Base-by-base conservation (phyloP, 2,329 filamentous ascomycete species). In the Aspergillus intermedius region DNA sequence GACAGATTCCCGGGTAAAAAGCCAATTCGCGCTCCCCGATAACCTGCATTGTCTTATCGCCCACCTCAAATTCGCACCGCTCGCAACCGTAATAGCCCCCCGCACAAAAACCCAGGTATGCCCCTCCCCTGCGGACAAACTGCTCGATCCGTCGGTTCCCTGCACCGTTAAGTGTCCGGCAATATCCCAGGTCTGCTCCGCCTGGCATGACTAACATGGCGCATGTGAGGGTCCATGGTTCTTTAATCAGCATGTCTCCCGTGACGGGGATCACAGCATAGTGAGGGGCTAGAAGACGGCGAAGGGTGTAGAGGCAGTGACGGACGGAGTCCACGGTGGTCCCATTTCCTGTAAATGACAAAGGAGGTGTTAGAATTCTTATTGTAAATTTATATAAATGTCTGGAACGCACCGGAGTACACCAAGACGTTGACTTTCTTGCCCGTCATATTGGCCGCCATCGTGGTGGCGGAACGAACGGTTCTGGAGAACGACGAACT, bases 151-250 rank as follows among this genome's bases (percentile, higher is more conserved):
- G 80, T 32, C 86, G 79, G 67, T 97, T 98, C 1, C 91, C 93
- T 46, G 83, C 77, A 32, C 93, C 93, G 66, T 97, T 93, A 54
- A 98, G 78, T 2, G 82, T 83, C 23, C 87, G 83, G 68, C 91
- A 95, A 69, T 96, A 98, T 44, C 87, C 88, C 45, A 94, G 77
- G 64, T 98, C 93, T n/a, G 88, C 91, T 28, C 93, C 93, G 19
- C 93, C 93, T 1, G 93, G 93, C 46, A 98, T 82, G 2, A 97
- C 91, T 5, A 98, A 79, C 8, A 97, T 78, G 0, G 90, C 89
- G 66, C 91, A 97, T 2, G 88, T 86, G 3, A 86, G 74, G 1
- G 83, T 79, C 93, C 93, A 98, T 10, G 93, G 93, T 67, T 98
- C 93, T 56, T 91, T 90, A 62, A 95, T 76, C 49, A 98, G 75